phyloP scores from a whole-genome alignment of 2,329 filamentous ascomycete genomes.

The Hypocrella siamensis region DNA sequence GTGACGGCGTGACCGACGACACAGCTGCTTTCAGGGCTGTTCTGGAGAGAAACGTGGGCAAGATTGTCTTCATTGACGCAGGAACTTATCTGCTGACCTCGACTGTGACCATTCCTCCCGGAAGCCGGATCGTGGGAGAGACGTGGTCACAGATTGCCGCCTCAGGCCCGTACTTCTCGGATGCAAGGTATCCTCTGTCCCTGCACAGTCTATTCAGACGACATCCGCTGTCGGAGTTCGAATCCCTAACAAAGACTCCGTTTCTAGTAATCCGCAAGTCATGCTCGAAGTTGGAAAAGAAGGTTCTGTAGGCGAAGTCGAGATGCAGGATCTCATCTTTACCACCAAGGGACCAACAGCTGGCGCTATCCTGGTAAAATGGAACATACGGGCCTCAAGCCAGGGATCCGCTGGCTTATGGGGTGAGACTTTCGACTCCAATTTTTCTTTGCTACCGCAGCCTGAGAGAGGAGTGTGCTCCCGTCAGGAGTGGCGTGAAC shows the following conservation, averaged over 20 bases:
- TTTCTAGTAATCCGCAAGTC: slow-evolving; percentile 33
- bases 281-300: slow-evolving; percentile 41
- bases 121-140: slow-evolving; percentile 30
- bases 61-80: slow-evolving; percentile 3
- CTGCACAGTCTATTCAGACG: slow-evolving; percentile 28
- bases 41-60: slow-evolving; percentile 14
- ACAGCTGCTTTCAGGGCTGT: slow-evolving; percentile 11
- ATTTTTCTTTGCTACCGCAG: no score
- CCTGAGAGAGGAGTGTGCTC: no score
- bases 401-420: slow-evolving; percentile 32
- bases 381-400: slow-evolving; percentile 34
- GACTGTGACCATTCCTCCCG: slow-evolving; percentile 28
- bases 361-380: slow-evolving; percentile 48
- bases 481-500: slow-evolving; percentile 18
- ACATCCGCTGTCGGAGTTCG: no score
- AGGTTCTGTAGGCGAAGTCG: slow-evolving; percentile 41
- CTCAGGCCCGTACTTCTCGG: slow-evolving; percentile 17
- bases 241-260: no score
- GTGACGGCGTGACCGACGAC: slow-evolving; percentile 57
- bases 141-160: slow-evolving; percentile 31
- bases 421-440: slow-evolving; percentile 17
- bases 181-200: background rate
- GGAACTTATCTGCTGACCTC: slow-evolving; percentile 26
- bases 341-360: slow-evolving; percentile 41
- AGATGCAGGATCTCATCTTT: slow-evolving; percentile 49